Conservation (phyloP, 805 yeast genomes). For the Spathaspora hagerdaliae region DNA sequence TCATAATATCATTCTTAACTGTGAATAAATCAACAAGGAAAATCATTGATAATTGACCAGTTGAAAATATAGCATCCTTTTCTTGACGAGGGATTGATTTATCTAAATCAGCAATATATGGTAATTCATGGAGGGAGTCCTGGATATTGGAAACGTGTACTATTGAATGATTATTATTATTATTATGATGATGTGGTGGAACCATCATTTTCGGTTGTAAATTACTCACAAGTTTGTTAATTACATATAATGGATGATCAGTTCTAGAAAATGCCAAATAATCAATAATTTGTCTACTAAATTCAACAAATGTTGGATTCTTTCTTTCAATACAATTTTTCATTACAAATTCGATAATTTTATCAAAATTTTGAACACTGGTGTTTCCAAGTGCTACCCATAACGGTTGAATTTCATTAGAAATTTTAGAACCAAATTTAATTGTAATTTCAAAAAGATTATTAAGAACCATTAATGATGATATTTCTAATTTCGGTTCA, state of each 20-base stretch:
- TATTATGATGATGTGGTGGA: too few species aligned
- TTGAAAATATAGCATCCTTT: slow-evolving; percentile 74
- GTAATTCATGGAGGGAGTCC: slow-evolving; percentile 31
- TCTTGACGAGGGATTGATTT: slow-evolving; percentile 49
- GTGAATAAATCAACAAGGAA: slow-evolving; percentile 79
- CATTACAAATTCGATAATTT: slow-evolving; percentile 67
- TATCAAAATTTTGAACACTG: slow-evolving; percentile 62
- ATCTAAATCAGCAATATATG: slow-evolving; percentile 74
- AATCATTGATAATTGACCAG: slow-evolving; percentile 82
- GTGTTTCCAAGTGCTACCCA: slow-evolving; percentile 90
- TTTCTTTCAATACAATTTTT: slow-evolving; percentile 64
- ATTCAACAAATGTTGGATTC: slow-evolving; percentile 70
- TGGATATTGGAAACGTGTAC: slow-evolving; percentile 3
- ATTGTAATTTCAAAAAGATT: slow-evolving; percentile 84
- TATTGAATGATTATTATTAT: slow-evolving; percentile 8
- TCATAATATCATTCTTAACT: slow-evolving; percentile 59
- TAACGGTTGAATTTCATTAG: slow-evolving; percentile 86
- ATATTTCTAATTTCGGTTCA: slow-evolving; percentile 15
- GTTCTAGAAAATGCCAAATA: slow-evolving; percentile 58
- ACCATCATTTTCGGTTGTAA: slow-evolving; percentile 86
- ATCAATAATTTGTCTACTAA: slow-evolving; percentile 76
- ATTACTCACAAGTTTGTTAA: slow-evolving; percentile 64
- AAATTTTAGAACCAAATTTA: slow-evolving; percentile 65
- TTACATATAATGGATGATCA: slow-evolving; percentile 41
- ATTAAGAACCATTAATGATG: slow-evolving; percentile 63